A percentile compares a stretch with the other conserved stretches of the same genome.
These are phyloP conservation scores for Xylaria acuta DNA, from an alignment of 495 filamentous ascomycete genomes.

Conservation along the genomic window DNA sequence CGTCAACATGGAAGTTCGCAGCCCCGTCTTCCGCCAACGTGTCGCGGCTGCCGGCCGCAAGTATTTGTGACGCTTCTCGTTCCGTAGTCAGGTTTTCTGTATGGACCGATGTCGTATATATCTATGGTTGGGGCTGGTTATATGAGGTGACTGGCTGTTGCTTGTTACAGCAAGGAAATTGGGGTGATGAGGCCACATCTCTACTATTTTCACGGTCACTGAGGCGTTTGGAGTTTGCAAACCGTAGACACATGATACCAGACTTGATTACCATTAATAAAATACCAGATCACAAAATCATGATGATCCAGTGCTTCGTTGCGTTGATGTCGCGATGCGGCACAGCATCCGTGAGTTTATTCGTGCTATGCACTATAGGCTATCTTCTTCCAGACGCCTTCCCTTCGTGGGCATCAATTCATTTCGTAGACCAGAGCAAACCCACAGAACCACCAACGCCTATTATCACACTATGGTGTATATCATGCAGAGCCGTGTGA, in stretches of 20 bases:
- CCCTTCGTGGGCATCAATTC: constrained; percentile 27
- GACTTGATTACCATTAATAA: neutral
- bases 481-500: constrained; percentile 39
- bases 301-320: neutral
- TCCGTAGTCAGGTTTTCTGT: neutral
- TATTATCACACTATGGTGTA: constrained; percentile 34
- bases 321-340: constrained; percentile 4
- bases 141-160: neutral
- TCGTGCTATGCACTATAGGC: constrained; percentile 19
- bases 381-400: constrained; percentile 25
- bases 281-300: neutral
- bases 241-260: constrained; percentile 14
- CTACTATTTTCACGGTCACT: neutral
- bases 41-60: constrained; percentile 91
- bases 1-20: constrained; percentile 80
- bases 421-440: constrained; percentile 33
- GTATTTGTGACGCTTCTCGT: constrained; percentile 65
- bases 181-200: neutral
- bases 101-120: neutral
- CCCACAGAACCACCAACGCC: constrained; percentile 41
- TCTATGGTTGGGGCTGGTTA: neutral
- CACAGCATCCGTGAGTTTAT: constrained; percentile 13
- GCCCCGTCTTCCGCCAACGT: constrained; percentile 79
- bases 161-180: neutral
- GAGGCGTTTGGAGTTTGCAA: constrained; percentile 20